Conservation (phyloP, 2,329 filamentous ascomycete species). For the Aspergillus tamarii region DNA sequence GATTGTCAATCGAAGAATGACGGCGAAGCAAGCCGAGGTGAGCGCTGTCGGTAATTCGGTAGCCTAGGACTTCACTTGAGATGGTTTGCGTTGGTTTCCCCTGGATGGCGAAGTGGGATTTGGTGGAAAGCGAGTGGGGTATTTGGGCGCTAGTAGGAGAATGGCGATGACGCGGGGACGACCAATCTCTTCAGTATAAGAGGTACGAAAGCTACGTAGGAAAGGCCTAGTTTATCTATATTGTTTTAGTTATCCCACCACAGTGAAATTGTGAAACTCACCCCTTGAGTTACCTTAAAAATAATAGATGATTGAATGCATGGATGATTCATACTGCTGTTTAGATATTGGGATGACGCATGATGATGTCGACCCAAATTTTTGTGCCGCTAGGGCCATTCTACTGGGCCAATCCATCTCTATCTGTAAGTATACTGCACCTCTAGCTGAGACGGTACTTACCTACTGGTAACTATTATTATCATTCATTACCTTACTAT, state of each 20-base stretch:
- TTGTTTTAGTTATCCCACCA: background rate
- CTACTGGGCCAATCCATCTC: background rate
- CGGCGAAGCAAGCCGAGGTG: background rate
- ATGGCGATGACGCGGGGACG: constrained; percentile 1
- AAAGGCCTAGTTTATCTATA: background rate
- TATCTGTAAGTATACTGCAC: too few species aligned
- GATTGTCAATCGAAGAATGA: background rate
- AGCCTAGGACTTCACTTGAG: constrained; percentile 5
- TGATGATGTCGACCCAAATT: background rate
- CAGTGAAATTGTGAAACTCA: background rate
- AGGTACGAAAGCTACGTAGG: background rate
- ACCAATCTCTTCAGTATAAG: background rate
- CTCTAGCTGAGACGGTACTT: too few species aligned
- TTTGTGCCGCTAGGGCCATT: background rate
- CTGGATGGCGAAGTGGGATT: background rate
- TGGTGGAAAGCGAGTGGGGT: background rate
- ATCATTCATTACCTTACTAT: too few species aligned
- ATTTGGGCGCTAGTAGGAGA: background rate
- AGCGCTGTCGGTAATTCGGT: constrained; percentile 1
- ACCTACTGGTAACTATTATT: too few species aligned
- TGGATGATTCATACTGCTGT: background rate
- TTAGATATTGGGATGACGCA: background rate
- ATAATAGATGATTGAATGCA: background rate
- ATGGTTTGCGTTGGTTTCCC: background rate
- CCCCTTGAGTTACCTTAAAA: background rate